Evolutionary conservation across 129 eudicot species (phyloP), one percentile per base, ranked within the genome.

Genomic region (Chrysanthemum makinoi): DNA sequence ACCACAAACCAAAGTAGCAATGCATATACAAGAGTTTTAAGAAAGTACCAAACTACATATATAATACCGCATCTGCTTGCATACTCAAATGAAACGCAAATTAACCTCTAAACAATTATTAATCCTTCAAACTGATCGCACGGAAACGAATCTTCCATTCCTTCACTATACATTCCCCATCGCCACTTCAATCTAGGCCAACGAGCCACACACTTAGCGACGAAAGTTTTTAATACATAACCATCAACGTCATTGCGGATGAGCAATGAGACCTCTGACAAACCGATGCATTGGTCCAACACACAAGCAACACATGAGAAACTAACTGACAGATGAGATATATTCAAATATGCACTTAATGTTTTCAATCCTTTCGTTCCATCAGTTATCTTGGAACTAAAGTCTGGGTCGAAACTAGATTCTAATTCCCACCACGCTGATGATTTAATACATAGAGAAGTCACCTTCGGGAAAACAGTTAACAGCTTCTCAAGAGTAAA

Each of bases 131-230:
- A 28, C 33, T 28, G 33, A 28, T 28, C 33, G 4, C 3, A 26
- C 28, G 28, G 28, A 26, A 3, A 26, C 28, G 28, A 72, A 75
- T 87, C 95, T 60, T 75, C 66, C 30, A 69, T 80, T 65, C 89
- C 89, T 72, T 82, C 89, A 65, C 78, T 82, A 87, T 87, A 84
- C 80, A 83, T 59, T 15, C 95, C 90, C 95, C 95, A 82, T 63
- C 77, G 80, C 95, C 86, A 85, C 71, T 79, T 75, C 66, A 85
- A 77, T 16, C 77, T 69, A 13, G 81, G 63, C 72, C 84, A 78
- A 39, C 64, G 84, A 49, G 82, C 70, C 68, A 73, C 65, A 55
- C 90, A 82, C 82, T 80, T 78, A 11, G 81, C 72, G n/a, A 88
- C 73, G 30, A 88, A 83, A 51, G 78, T 62, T 54, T 65, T 76